Percentiles rank a stretch among this genome's conserved stretches.
Evolutionary conservation across 2,329 filamentous ascomycete species (phyloP).

Genomic region (Rhexocercosporidium sp.): DNA sequence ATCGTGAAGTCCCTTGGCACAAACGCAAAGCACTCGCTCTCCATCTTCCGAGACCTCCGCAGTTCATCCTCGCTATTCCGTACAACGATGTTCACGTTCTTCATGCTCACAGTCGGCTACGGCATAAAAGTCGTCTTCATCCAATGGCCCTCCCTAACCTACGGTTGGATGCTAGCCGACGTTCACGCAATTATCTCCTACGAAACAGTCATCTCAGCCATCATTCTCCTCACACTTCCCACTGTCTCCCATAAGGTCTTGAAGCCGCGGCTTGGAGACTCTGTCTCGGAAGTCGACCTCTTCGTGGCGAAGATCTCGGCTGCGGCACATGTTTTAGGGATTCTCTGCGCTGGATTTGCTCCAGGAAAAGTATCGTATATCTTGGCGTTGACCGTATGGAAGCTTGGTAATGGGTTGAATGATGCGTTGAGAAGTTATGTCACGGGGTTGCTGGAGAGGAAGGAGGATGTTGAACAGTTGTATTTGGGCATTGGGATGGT

Average conservation of each 20-base stretch:
- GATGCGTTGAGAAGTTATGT: conserved; percentile 26
- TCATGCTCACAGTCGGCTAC: conserved; percentile 18
- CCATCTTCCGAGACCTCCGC: conserved; percentile 15
- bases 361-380: conserved; percentile 20
- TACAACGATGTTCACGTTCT: conserved; percentile 23
- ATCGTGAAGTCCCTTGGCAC: conserved; percentile 18
- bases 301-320: conserved; percentile 22
- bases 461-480: conserved; percentile 25
- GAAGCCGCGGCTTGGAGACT: conserved; percentile 13
- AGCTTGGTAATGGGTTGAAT: conserved; percentile 15
- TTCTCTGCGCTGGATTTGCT: conserved; percentile 19
- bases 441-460: conserved; percentile 20
- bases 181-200: conserved; percentile 21
- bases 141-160: conserved; percentile 26
- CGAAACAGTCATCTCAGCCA: conserved; percentile 21
- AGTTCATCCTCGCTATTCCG: conserved; percentile 15
- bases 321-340: conserved; percentile 5
- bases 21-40: conserved; percentile 15
- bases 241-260: conserved; percentile 17
- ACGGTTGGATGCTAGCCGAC: conserved; percentile 27
- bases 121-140: conserved; percentile 21
- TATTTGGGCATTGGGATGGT: conserved; percentile 32
- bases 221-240: conserved; percentile 24
- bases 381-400: conserved; percentile 12
- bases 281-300: conserved; percentile 16